Percentiles rank a stretch among this genome's conserved stretches.
phyloP scores from a whole-genome alignment of 495 filamentous ascomycete genomes.

The Aspergillus leporis region DNA sequence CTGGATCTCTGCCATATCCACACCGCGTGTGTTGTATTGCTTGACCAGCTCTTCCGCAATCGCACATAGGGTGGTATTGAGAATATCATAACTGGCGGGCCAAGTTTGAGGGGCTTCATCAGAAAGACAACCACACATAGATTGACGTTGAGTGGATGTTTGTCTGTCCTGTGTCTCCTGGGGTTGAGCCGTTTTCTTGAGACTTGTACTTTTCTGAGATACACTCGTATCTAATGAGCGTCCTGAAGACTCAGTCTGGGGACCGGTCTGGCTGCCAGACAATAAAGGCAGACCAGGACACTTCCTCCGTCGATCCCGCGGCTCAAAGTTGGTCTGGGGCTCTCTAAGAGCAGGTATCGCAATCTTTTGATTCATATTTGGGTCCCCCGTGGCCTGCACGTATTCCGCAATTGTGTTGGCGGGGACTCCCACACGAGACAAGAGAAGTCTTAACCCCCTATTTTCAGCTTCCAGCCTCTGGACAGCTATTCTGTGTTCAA shows the following conservation, averaged over 20 bases:
- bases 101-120: slow-evolving; percentile 14
- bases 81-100: slow-evolving; percentile 27
- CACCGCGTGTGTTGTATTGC: slow-evolving; percentile 41
- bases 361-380: slow-evolving; percentile 30
- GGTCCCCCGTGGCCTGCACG: slow-evolving; percentile 23
- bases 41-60: slow-evolving; percentile 43
- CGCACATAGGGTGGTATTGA: slow-evolving; percentile 44
- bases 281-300: slow-evolving; percentile 3
- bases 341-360: slow-evolving; percentile 39
- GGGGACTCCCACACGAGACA: slow-evolving; percentile 31
- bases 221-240: not conserved
- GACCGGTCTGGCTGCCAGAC: not conserved
- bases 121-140: slow-evolving; percentile 33
- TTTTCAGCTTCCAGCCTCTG: slow-evolving; percentile 46
- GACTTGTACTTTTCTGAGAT: not conserved
- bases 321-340: not conserved
- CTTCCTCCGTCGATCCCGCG: not conserved
- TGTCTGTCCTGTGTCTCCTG: not conserved
- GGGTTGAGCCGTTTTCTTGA: not conserved
- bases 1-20: slow-evolving; percentile 39
- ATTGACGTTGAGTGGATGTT: slow-evolving; percentile 11
- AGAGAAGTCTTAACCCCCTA: slow-evolving; percentile 28
- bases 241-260: not conserved
- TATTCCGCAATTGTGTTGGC: slow-evolving; percentile 31
- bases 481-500: slow-evolving; percentile 35